Percentiles rank a stretch among this genome's conserved stretches.
Conservation (phyloP, 805 yeast species). For the Sugiyamaella floridensis region DNA sequence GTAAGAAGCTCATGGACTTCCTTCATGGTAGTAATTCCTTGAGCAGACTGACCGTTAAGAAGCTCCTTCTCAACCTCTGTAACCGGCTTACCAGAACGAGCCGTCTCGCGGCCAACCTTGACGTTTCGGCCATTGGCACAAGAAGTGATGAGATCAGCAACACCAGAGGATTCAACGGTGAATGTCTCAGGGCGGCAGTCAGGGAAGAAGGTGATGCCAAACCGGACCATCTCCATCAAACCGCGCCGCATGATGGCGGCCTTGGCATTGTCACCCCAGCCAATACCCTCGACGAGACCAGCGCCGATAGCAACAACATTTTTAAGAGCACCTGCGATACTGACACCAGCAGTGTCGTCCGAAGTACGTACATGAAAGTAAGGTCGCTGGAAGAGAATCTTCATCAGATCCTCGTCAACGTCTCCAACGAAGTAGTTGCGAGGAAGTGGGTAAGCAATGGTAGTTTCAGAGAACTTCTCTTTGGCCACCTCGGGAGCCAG, state of each 20-base stretch:
- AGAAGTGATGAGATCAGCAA: constrained; percentile 95
- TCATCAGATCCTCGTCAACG: constrained; percentile 64
- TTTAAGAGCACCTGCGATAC: constrained; percentile 94
- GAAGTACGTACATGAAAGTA: constrained; percentile 95
- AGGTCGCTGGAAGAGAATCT: constrained; percentile 88
- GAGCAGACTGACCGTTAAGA: constrained; percentile 93
- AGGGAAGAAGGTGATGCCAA: constrained; percentile 77
- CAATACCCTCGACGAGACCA: constrained; percentile 94
- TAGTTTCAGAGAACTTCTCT: constrained; percentile 95
- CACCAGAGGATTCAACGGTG: constrained; percentile 93
- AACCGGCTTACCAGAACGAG: constrained; percentile 64
- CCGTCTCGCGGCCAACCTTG: constrained; percentile 81
- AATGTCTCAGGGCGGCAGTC: constrained; percentile 70
- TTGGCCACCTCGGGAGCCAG: constrained; percentile 95
- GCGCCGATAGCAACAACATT: constrained; percentile 94
- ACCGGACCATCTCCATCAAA: constrained; percentile 78
- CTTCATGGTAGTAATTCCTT: constrained; percentile 83
- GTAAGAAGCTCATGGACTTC: constrained; percentile 84
- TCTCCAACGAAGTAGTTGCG: constrained; percentile 63
- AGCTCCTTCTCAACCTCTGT: constrained; percentile 76
- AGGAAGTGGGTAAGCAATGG: constrained; percentile 83
- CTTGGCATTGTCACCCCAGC: constrained; percentile 99
- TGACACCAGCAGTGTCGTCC: constrained; percentile 91
- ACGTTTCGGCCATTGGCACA: constrained; percentile 98
- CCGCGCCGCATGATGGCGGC: constrained; percentile 98